Conservation (phyloP, 495 filamentous ascomycete species). For the Amorphotheca resinae region DNA sequence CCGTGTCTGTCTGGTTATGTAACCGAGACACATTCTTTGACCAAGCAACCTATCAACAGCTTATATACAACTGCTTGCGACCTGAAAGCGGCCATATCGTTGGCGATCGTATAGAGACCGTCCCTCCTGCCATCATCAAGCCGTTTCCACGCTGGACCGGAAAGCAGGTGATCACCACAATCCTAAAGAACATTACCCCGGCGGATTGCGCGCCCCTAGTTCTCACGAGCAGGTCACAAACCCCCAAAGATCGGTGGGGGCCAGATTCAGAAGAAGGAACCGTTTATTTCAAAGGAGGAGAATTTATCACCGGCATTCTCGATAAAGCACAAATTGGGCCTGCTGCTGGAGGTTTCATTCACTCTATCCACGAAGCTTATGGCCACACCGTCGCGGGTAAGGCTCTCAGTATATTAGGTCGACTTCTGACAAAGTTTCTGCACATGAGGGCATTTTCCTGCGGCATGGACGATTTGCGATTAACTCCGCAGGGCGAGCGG, state of each 20-base stretch:
- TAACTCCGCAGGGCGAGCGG: conserved; percentile 71
- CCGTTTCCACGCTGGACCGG: conserved; percentile 86
- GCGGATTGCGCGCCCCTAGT: conserved; percentile 61
- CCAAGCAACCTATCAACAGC: conserved; percentile 77
- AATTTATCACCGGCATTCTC: conserved; percentile 79
- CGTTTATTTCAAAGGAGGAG: conserved; percentile 79
- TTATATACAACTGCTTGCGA: conserved; percentile 77
- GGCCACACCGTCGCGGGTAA: conserved; percentile 76
- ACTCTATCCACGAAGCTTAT: conserved; percentile 87
- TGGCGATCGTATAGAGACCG: conserved; percentile 55
- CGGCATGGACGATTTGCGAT: conserved; percentile 88
- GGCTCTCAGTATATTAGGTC: conserved; percentile 75
- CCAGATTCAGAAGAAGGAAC: conserved; percentile 43
- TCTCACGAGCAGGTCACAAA: conserved; percentile 64
- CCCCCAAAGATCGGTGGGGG: conserved; percentile 65
- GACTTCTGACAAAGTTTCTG: conserved; percentile 78
- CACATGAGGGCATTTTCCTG: conserved; percentile 93
- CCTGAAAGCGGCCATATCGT: conserved; percentile 78
- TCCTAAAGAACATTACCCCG: conserved; percentile 83
- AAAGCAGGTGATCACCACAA: conserved; percentile 90
- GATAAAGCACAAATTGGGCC: conserved; percentile 95
- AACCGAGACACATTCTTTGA: conserved; percentile 90
- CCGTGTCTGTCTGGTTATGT: conserved; percentile 82
- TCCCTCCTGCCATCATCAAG: conserved; percentile 71
- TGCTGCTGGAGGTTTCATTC: conserved; percentile 73